Evolutionary conservation across 306 rosid species (phyloP), one percentile per base, ranked within the genome.

Genomic region (Dalbergia oliveri): DNA sequence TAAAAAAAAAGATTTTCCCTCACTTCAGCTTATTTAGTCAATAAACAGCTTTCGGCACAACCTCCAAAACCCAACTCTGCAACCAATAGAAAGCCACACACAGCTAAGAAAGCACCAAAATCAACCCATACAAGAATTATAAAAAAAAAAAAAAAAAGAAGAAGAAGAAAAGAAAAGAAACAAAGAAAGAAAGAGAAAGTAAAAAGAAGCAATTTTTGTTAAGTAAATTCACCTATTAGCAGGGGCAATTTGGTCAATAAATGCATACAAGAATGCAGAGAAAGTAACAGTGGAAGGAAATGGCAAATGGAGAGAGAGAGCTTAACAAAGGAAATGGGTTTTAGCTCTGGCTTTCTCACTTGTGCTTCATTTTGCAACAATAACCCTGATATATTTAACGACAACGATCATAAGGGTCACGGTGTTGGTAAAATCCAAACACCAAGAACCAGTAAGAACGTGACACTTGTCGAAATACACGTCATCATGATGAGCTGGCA

Each of bases 21-120:
- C 43, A 87, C 85, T 91, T 75, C 43, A 75, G 86, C 72, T 78
- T 58, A 77, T 54, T 21, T 50, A 8, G 41, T 37, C 41, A 37
- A 6, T 37, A 72, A 7, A 66, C 80, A 66, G 18, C 45, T 74
- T 65, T 77, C 65, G 12, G 37, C 77, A 51, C 21, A 71, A 44
- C 37, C 44, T 64, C 31, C 58, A 82, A 85, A 90, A 64, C 77
- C 57, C 83, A 85, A 54, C 66, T 73, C 82, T 70, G 87, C 81
- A 62, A 39, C 69, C 87, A 83, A 47, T 65, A 50, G 74, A 72
- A 50, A 77, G 58, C 69, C 1, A 51, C 58, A 26, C 31, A 76
- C 0, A 53, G 26, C 47, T 43, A 13, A 65, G 69, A 59, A 69
- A 62, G 45, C 37, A 31, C 15, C 34, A 72, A 16, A 49, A 33